phyloP scores from a whole-genome alignment of 2,329 filamentous ascomycete genomes.

The Pseudogymnoascus sp. region DNA sequence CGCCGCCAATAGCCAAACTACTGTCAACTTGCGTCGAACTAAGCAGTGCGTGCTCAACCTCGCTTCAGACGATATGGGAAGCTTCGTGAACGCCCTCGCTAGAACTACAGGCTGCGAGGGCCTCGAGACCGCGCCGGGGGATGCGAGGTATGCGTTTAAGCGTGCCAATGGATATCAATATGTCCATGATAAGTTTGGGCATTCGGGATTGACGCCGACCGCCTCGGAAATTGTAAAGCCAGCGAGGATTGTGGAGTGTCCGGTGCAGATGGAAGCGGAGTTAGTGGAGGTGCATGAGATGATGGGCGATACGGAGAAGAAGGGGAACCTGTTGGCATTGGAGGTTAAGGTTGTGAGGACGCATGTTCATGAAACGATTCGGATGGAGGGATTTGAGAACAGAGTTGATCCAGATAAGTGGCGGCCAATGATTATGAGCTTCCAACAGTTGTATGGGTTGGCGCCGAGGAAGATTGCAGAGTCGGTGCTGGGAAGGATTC shows the following conservation, averaged over 20 bases:
- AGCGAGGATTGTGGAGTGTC: conserved; percentile 35
- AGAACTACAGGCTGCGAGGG: conserved; percentile 17
- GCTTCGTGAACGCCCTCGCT: conserved; percentile 21
- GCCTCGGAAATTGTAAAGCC: conserved; percentile 33
- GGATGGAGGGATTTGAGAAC: conserved; percentile 35
- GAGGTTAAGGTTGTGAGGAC: conserved; percentile 35
- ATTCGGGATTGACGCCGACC: conserved; percentile 29
- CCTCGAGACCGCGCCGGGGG: background rate
- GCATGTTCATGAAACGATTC: conserved; percentile 31
- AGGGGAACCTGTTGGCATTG: conserved; percentile 28
- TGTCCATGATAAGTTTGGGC: conserved; percentile 36
- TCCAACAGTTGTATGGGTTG: conserved; percentile 39
- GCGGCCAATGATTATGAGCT: conserved; percentile 40
- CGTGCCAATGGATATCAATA: conserved; percentile 30
- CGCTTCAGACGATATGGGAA: conserved; percentile 36
- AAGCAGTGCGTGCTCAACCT: conserved; percentile 41
- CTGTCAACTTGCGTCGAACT: conserved; percentile 37
- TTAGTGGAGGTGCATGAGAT: conserved; percentile 31
- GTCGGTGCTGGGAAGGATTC: conserved; percentile 25
- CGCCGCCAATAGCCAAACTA: conserved; percentile 32
- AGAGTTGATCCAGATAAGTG: conserved; percentile 39
- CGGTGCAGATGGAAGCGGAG: conserved; percentile 40
- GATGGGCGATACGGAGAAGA: conserved; percentile 30
- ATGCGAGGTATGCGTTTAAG: conserved; percentile 29
- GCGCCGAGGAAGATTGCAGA: conserved; percentile 24